phyloP scores from a whole-genome alignment of 2,329 filamentous ascomycete species.

The Catunica adiposa region DNA sequence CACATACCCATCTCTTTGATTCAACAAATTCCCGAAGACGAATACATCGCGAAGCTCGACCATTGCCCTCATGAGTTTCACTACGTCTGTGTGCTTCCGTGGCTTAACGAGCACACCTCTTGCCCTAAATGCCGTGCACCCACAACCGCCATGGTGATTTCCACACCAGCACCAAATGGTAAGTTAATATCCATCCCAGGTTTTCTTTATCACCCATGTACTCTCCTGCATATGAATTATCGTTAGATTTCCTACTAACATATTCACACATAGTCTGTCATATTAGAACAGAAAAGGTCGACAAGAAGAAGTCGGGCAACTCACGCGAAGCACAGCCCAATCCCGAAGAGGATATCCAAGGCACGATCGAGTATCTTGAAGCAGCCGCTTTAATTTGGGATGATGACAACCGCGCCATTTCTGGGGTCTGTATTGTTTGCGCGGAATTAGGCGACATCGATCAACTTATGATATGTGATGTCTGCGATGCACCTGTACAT shows the following conservation, averaged over 20 bases:
- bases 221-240: neutral
- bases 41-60: conserved; percentile 35
- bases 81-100: conserved; percentile 79
- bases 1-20: neutral
- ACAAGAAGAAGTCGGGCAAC: neutral
- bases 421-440: neutral
- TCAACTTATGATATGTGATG: conserved; percentile 1
- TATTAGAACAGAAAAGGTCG: neutral
- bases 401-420: conserved; percentile 2
- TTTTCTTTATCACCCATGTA: neutral
- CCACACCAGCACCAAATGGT: conserved; percentile 49
- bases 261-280: neutral
- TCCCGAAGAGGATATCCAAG: neutral
- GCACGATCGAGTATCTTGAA: neutral
- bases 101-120: conserved; percentile 93
- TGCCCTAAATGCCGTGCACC: conserved; percentile 89
- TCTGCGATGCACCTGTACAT: conserved; percentile 1
- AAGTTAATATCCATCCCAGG: conserved; percentile 22
- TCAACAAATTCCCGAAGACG: neutral
- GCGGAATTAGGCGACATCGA: neutral
- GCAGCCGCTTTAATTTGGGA: neutral
- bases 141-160: conserved; percentile 77
- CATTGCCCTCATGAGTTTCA: conserved; percentile 87
- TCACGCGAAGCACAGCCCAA: neutral
- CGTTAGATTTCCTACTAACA: neutral